Evolutionary conservation across 495 filamentous ascomycete genomes (phyloP).

Genomic region (Trichodelitschia bisporula): DNA sequence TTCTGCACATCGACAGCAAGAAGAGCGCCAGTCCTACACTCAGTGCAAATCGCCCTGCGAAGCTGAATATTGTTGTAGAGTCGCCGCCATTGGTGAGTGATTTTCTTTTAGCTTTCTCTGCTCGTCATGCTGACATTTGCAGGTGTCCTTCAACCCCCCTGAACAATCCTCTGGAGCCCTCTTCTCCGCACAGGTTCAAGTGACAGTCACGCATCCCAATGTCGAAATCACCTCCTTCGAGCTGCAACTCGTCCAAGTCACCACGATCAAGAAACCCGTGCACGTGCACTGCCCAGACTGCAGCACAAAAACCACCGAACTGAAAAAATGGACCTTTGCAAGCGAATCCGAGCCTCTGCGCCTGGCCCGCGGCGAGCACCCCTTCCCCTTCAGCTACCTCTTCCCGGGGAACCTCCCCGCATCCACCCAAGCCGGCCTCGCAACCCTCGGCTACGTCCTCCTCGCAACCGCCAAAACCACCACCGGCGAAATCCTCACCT

Average conservation of each 20-base stretch:
- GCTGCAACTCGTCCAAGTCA: slow-evolving; percentile 39
- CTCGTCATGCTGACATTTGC: neutral
- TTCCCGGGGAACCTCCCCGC: slow-evolving; percentile 72
- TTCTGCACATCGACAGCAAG: too few species aligned
- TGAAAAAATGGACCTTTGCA: slow-evolving; percentile 42
- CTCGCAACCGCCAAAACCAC: slow-evolving; percentile 37
- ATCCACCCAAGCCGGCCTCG: slow-evolving; percentile 46
- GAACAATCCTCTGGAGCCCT: slow-evolving; percentile 63
- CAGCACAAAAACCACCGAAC: slow-evolving; percentile 34
- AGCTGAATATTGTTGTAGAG: slow-evolving; percentile 53
- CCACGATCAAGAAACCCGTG: slow-evolving; percentile 59
- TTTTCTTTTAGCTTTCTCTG: neutral
- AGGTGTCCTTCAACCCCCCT: slow-evolving; percentile 54
- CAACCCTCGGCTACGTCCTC: slow-evolving; percentile 56
- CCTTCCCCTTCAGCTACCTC: slow-evolving; percentile 80
- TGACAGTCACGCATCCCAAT: slow-evolving; percentile 37
- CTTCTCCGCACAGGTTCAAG: slow-evolving; percentile 58
- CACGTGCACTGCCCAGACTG: slow-evolving; percentile 53
- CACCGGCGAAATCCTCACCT: slow-evolving; percentile 36
- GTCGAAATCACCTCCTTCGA: slow-evolving; percentile 44
- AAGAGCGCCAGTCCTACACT: too few species aligned
- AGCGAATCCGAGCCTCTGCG: slow-evolving; percentile 36
- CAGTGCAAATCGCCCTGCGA: too few species aligned
- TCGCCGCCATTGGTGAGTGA: slow-evolving; percentile 60
- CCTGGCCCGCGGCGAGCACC: slow-evolving; percentile 30